These are phyloP conservation scores for Colletotrichum cereale DNA, from an alignment of 2,329 filamentous ascomycete genomes.

Conservation along the genomic window DNA sequence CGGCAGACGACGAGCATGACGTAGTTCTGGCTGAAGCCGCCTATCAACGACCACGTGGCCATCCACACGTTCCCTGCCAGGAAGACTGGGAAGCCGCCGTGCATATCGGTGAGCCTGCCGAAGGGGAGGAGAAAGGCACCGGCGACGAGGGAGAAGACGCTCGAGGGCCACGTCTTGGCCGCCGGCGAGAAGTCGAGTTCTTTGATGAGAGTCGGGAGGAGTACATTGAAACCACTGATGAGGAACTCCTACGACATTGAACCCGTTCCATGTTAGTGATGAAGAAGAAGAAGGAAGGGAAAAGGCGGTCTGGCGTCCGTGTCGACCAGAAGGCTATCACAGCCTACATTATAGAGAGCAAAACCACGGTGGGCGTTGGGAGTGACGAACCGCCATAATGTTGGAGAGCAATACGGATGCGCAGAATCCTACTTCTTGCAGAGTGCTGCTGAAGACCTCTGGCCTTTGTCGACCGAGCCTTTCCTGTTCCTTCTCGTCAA, in stretches of 20 bases:
- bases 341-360: too few relatives aligned
- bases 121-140: constrained; percentile 4
- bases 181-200: constrained; percentile 3
- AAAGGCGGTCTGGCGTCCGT: too few relatives aligned
- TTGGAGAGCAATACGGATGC: neutral
- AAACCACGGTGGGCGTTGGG: neutral
- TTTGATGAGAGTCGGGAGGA: constrained; percentile 1
- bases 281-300: neutral
- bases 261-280: neutral
- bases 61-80: constrained; percentile 4
- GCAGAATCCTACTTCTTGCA: neutral
- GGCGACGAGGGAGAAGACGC: constrained; percentile 6
- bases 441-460: neutral
- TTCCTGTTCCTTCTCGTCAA: neutral
- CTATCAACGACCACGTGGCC: constrained; percentile 11
- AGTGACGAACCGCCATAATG: neutral
- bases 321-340: too few relatives aligned
- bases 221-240: constrained; percentile 5
- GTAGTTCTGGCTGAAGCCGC: constrained; percentile 14
- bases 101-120: constrained; percentile 13
- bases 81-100: constrained; percentile 12
- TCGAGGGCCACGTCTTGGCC: constrained; percentile 9
- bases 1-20: constrained; percentile 20
- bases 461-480: neutral
- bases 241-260: neutral